Percentiles rank a stretch among this genome's conserved stretches.
Conservation (phyloP, 495 filamentous ascomycete species). For the Annulohypoxylon bovei region DNA sequence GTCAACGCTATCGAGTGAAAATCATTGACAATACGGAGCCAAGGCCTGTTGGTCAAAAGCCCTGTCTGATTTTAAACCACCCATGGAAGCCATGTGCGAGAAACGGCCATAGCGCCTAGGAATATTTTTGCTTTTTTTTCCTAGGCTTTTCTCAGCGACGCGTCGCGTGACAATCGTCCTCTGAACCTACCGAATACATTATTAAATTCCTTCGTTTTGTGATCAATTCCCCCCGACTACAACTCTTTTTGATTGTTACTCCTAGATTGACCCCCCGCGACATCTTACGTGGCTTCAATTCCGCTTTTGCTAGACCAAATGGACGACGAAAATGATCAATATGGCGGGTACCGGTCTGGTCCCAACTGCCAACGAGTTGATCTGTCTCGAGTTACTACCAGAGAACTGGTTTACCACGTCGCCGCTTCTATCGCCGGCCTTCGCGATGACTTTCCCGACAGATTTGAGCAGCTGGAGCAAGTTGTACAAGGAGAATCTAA, state of each 20-base stretch:
- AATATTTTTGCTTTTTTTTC: not conserved
- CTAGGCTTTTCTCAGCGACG: not conserved
- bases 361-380: not conserved
- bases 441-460: constrained; percentile 1
- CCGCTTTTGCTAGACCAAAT: not conserved
- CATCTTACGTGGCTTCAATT: not conserved
- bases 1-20: not conserved
- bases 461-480: not conserved
- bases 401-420: not conserved
- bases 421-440: not conserved
- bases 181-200: not conserved
- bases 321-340: not conserved
- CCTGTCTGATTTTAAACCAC: not conserved
- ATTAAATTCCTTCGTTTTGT: not conserved
- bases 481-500: constrained; percentile 3
- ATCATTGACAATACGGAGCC: not conserved
- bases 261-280: not conserved
- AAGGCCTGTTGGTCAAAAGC: not conserved
- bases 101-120: not conserved
- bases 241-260: not conserved
- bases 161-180: not conserved
- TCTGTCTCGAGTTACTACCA: not conserved
- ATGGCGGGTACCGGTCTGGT: not conserved
- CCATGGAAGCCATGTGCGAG: constrained; percentile 1
- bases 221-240: not conserved